Base-by-base conservation (phyloP, 805 yeast genomes). In the Kodamaea leandrae region DNA sequence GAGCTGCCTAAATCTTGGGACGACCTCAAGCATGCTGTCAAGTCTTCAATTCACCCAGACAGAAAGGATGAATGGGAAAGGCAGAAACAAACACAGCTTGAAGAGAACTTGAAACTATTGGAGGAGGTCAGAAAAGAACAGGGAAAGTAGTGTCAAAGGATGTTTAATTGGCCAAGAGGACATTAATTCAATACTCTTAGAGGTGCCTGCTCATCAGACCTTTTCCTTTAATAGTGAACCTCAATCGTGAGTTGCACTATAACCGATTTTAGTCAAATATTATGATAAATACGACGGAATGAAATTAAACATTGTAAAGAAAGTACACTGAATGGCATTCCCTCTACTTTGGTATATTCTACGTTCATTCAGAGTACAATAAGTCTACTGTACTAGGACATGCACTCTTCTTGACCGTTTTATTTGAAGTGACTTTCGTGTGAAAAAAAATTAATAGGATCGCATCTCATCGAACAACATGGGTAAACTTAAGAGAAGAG, bases 401-500 rank as follows among this genome's bases (percentile, higher is more conserved):
- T 21, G 25, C 25, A 21, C 23, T 15, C 23, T 18, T 6, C n/a
- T n/a, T 6, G 7, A 32, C 13, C 25, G 25, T 7, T 7, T 21
- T 6, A 14, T 24, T 26, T 24, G 15, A 6, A 13, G 4, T 18
- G 19, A 28, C 9, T 20, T 23, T 34, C 21, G 21, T 8, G 19
- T 29, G 18, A 27, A 9, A 4, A 17, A 32, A 37, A 38, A 38
- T 21, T 21, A 30, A 32, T 20, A 17, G 10, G 16, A 20, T 24
- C 36, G 33, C 41, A 38, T 32, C 39, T 36, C 41, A 30, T 29
- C 35, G 25, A 34, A n/a, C n/a, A n/a, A n/a, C n/a, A 85, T 85
- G 95, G 95, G 85, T 36, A 85, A 84, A 62, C 73, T 85, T 29
- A 85, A 82, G 72, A 83, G 78, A 58, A 78, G 78, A 33, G 67